These are phyloP conservation scores for Phytophthora idaei DNA, from an alignment of 352 stramenopile species.

Conservation along the genomic window DNA sequence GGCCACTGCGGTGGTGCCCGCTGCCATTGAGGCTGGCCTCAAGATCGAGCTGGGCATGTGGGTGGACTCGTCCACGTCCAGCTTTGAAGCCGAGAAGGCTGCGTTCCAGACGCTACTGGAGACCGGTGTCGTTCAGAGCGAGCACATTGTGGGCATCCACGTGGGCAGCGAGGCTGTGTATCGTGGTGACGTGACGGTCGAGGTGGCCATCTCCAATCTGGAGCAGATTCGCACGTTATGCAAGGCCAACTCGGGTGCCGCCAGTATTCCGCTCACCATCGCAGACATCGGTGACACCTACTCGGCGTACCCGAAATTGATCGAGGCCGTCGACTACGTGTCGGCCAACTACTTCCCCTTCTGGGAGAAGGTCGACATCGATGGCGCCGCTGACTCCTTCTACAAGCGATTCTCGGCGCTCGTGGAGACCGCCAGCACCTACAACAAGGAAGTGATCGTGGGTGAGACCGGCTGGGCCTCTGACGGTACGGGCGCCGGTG, in stretches of 20 bases:
- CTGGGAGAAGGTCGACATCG: conserved; percentile 56
- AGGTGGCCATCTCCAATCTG: conserved; percentile 52
- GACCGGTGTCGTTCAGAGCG: conserved; percentile 40
- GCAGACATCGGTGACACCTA: conserved; percentile 67
- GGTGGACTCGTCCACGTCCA: conserved; percentile 47
- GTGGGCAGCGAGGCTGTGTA: conserved; percentile 78
- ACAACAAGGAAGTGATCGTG: conserved; percentile 67
- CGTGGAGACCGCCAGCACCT: conserved; percentile 28
- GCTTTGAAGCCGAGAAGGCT: conserved; percentile 49
- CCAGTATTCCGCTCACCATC: conserved; percentile 61
- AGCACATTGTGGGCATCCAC: conserved; percentile 61
- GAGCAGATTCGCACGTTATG: conserved; percentile 60
- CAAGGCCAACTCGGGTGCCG: conserved; percentile 31
- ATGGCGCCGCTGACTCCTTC: conserved; percentile 46
- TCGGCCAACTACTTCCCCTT: conserved; percentile 74
- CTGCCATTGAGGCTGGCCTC: conserved; percentile 46
- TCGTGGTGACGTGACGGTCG: conserved; percentile 53
- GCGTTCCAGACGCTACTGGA: conserved; percentile 50
- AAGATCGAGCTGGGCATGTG: conserved; percentile 63
- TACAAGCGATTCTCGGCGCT: conserved; percentile 54
- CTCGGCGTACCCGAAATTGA: conserved; percentile 52
- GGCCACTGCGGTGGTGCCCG: conserved; percentile 41
- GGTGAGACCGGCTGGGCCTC: conserved; percentile 74
- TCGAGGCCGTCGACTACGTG: conserved; percentile 67
- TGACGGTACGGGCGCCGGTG: conserved; percentile 34